Evolutionary conservation across 352 stramenopile species (phyloP).

Genomic region (Pythium sp.): DNA sequence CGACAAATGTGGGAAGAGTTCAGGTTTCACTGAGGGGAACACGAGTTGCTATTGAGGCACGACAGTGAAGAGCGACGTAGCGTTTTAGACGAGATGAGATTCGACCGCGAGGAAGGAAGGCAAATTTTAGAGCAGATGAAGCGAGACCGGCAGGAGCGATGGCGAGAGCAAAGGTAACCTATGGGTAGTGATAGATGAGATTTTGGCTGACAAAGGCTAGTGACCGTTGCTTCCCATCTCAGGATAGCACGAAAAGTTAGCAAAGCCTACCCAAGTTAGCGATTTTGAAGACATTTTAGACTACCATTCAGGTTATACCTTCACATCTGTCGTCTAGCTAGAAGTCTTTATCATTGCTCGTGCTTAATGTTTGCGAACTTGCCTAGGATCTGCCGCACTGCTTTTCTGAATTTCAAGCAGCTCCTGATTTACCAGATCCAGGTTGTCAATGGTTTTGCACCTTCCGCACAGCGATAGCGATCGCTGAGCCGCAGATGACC

Average conservation of each 20-base stretch:
- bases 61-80: neutral
- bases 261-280: neutral
- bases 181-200: neutral
- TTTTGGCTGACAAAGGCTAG: too few species aligned
- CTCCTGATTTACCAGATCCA: neutral
- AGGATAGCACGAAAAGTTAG: neutral
- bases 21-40: neutral
- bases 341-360: neutral
- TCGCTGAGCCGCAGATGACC: constrained; percentile 31
- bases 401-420: neutral
- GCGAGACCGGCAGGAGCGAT: neutral
- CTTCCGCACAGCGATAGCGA: constrained; percentile 29
- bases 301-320: neutral
- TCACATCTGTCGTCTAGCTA: neutral
- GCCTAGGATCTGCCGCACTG: neutral
- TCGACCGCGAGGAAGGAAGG: neutral
- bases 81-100: neutral
- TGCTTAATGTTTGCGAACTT: neutral
- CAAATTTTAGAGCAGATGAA: neutral
- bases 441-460: constrained; percentile 2
- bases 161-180: neutral
- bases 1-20: neutral
- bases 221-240: neutral
- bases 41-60: neutral
- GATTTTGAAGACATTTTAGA: neutral